These are phyloP conservation scores for Podospora anserina DNA, from an alignment of 495 filamentous ascomycete genomes.

Conservation along the genomic window DNA sequence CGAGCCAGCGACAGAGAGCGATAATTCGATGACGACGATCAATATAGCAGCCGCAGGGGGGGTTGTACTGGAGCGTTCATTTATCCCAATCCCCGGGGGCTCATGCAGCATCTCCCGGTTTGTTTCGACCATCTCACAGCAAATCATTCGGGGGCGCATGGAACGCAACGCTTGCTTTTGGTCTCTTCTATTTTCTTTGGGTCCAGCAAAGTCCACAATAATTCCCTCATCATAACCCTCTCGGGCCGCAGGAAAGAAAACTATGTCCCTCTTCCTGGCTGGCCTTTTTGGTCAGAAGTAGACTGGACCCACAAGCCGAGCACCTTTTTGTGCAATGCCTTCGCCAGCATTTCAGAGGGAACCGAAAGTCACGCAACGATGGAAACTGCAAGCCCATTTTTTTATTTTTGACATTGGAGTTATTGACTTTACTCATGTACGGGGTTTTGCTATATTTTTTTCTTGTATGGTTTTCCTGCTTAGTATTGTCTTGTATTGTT, in stretches of 20 bases:
- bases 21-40: neutral
- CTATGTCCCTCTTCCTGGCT: neutral
- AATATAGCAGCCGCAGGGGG: neutral
- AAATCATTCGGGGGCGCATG: neutral
- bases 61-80: neutral
- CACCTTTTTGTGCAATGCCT: neutral
- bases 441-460: slow-evolving; percentile 15
- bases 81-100: neutral
- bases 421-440: neutral
- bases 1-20: neutral
- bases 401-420: neutral
- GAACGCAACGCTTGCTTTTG: neutral
- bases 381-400: neutral
- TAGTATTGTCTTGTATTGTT: too few species aligned
- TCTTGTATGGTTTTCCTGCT: slow-evolving; percentile 14
- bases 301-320: neutral
- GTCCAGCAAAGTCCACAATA: neutral
- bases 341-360: too few species aligned
- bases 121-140: neutral
- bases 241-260: neutral
- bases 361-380: neutral
- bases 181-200: neutral
- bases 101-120: neutral
- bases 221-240: neutral
- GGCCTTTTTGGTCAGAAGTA: neutral